These are phyloP conservation scores for Cyclotella choctawhatcheeana DNA, from an alignment of 108 stramenopile genomes.

Conservation along the genomic window DNA sequence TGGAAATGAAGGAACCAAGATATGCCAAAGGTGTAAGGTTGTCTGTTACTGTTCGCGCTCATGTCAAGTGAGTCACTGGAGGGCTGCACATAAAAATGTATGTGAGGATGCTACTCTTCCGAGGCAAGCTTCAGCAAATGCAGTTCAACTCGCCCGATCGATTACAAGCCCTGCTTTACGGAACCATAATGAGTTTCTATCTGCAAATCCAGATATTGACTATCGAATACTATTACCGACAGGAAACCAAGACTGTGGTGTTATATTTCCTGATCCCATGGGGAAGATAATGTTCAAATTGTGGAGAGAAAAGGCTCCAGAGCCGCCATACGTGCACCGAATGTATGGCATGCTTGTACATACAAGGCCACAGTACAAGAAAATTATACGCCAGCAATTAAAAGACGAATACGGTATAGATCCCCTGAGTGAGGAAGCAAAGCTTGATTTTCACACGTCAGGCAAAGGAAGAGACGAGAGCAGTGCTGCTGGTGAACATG, in stretches of 20 bases:
- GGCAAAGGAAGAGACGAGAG: too few relatives aligned
- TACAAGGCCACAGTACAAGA: not conserved
- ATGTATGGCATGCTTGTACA: not conserved
- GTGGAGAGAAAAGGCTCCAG: not conserved
- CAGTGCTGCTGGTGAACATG: too few relatives aligned
- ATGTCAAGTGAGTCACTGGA: not conserved
- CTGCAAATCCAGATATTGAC: not conserved
- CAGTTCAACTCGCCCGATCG: not conserved
- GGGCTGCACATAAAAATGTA: not conserved
- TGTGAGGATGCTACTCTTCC: not conserved
- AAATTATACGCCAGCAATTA: not conserved
- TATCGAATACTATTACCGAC: not conserved
- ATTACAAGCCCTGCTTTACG: not conserved
- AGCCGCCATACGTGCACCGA: not conserved
- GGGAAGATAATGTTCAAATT: not conserved
- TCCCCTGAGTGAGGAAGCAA: not conserved
- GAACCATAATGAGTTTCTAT: not conserved
- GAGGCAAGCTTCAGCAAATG: not conserved
- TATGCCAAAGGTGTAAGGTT: not conserved
- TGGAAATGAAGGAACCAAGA: not conserved
- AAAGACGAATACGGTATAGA: not conserved
- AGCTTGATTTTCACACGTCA: too few relatives aligned
- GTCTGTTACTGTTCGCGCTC: not conserved
- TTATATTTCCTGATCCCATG: not conserved
- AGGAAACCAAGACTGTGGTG: not conserved